A percentile compares a stretch with the other conserved stretches of the same genome.
Evolutionary conservation across 768 basidiomycete genomes (phyloP).

Genomic region (Auriculariales sp.): DNA sequence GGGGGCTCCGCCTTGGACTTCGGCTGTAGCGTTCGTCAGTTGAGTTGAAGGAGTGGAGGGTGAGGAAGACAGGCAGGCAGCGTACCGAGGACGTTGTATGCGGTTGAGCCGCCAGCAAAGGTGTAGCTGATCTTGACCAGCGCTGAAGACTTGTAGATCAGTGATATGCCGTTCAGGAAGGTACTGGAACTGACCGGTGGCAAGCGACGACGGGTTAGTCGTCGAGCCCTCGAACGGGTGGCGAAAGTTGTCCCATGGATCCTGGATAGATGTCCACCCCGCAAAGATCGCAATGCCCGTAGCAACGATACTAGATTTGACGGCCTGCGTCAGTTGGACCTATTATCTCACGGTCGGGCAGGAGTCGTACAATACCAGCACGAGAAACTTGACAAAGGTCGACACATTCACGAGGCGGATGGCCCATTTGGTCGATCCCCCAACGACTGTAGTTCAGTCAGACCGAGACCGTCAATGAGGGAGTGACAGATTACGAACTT

Average conservation of each 20-base stretch:
- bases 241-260: constrained; percentile 18
- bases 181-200: not conserved
- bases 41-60: not conserved
- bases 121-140: constrained; percentile 17
- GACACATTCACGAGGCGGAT: constrained; percentile 13
- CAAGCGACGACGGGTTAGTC: constrained; percentile 12
- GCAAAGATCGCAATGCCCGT: constrained; percentile 8
- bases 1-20: constrained; percentile 21
- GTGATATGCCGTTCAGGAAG: not conserved
- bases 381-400: constrained; percentile 14
- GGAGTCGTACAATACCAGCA: constrained; percentile 9
- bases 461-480: not conserved
- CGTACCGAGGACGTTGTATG: constrained; percentile 33
- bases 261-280: constrained; percentile 14
- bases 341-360: too few relatives aligned
- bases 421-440: constrained; percentile 15
- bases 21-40: not conserved
- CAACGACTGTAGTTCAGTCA: constrained; percentile 10
- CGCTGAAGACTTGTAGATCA: constrained; percentile 9
- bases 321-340: not conserved
- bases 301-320: constrained; percentile 5
- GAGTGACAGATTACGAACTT: constrained; percentile 3
- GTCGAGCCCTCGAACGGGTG: constrained; percentile 15
- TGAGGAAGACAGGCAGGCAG: not conserved
- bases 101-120: constrained; percentile 23